phyloP scores from a whole-genome alignment of 2,329 filamentous ascomycete genomes.

The Monosporascus sp. region DNA sequence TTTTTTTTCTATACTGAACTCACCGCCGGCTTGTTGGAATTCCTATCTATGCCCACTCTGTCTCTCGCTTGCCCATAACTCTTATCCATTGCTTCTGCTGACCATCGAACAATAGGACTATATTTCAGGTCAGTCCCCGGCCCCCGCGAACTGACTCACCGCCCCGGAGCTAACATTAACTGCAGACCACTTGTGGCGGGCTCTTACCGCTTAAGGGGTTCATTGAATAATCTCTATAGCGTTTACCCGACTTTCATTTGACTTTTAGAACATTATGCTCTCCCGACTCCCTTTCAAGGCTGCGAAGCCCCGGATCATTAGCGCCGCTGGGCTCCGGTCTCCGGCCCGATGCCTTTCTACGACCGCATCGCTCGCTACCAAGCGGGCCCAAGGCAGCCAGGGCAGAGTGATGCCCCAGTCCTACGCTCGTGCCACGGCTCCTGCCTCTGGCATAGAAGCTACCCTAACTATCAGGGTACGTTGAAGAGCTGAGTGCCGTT shows the following conservation, averaged over 20 bases:
- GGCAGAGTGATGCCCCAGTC: slow-evolving; percentile 61
- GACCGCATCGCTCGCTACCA: slow-evolving; percentile 29
- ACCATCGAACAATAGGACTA: slow-evolving; percentile 55
- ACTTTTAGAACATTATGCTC: slow-evolving; percentile 46
- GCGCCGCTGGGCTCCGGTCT: slow-evolving; percentile 32
- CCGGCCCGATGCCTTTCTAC: slow-evolving; percentile 34
- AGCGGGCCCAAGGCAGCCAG: slow-evolving; percentile 62
- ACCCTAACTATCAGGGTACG: slow-evolving; percentile 89
- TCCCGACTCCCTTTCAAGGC: slow-evolving; percentile 48
- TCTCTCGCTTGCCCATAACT: background rate
- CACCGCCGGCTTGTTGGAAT: background rate
- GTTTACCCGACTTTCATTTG: slow-evolving; percentile 14
- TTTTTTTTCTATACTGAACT: background rate
- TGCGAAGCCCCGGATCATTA: slow-evolving; percentile 46
- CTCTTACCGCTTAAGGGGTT: slow-evolving; percentile 40
- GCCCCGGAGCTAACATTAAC: slow-evolving; percentile 30
- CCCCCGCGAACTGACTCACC: slow-evolving; percentile 35
- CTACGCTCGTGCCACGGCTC: slow-evolving; percentile 54
- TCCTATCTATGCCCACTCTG: background rate
- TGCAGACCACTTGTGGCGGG: slow-evolving; percentile 49
- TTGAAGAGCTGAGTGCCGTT: slow-evolving; percentile 10
- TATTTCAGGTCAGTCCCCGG: slow-evolving; percentile 59
- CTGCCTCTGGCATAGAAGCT: slow-evolving; percentile 68
- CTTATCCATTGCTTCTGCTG: slow-evolving; percentile 30
- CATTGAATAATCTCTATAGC: slow-evolving; percentile 24